These are phyloP conservation scores for Lactarius hengduanensis DNA, from an alignment of 768 basidiomycete species.

Conservation along the genomic window DNA sequence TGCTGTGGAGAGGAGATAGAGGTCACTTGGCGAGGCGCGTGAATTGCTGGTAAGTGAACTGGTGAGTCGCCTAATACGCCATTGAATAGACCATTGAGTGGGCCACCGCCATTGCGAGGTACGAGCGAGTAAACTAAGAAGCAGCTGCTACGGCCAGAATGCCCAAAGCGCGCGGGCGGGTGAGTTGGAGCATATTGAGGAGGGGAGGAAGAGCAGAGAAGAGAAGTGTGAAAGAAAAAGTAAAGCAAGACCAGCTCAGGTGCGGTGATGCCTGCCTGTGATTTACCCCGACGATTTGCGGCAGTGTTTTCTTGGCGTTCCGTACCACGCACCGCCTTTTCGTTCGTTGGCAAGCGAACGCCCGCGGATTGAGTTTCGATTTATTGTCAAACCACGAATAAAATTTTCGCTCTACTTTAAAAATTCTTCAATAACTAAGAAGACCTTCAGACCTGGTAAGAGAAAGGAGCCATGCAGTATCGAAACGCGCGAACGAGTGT, in stretches of 20 bases:
- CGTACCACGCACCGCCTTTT: background rate
- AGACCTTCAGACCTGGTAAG: background rate
- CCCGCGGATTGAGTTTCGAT: background rate
- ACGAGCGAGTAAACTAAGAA: constrained; percentile 33
- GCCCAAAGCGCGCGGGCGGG: constrained; percentile 31
- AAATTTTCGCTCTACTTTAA: background rate
- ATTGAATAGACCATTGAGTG: background rate
- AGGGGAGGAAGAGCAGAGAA: background rate
- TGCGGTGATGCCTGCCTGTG: background rate
- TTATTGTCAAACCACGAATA: background rate
- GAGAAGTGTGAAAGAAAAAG: background rate
- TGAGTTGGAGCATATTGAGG: constrained; percentile 30
- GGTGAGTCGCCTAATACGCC: constrained; percentile 26
- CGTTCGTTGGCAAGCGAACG: background rate
- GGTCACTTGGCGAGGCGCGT: constrained; percentile 25
- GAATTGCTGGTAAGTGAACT: background rate
- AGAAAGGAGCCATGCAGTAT: background rate
- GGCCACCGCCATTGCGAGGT: constrained; percentile 17
- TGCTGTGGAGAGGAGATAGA: background rate
- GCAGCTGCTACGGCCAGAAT: constrained; percentile 33
- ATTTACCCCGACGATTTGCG: background rate
- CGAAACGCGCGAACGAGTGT: constrained; percentile 1
- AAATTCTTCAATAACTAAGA: background rate
- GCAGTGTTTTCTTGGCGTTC: constrained; percentile 2
- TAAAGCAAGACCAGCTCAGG: background rate